Percentiles rank a stretch among this genome's conserved stretches.
These are phyloP conservation scores for Myrmaecium sp. DNA, from an alignment of 2,329 filamentous ascomycete species.

Conservation along the genomic window DNA sequence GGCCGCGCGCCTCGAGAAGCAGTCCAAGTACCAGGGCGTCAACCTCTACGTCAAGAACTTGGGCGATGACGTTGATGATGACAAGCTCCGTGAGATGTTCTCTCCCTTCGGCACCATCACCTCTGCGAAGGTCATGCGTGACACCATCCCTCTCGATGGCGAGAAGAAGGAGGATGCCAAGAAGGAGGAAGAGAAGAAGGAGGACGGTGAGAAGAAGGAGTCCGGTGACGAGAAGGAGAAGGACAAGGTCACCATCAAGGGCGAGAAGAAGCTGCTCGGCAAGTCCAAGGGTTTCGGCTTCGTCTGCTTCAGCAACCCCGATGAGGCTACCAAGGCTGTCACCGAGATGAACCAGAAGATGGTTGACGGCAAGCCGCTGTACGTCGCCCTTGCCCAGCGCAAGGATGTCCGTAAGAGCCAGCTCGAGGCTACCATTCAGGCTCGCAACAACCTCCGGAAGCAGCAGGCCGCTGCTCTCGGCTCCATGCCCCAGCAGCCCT, in stretches of 20 bases:
- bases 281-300: constrained; percentile 99
- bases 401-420: constrained; percentile 99
- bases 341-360: constrained; percentile 99
- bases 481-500: constrained; percentile 62
- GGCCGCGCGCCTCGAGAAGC: constrained; percentile 92
- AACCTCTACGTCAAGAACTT: constrained; percentile 99
- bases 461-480: constrained; percentile 88
- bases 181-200: constrained; percentile 29
- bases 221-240: constrained; percentile 42
- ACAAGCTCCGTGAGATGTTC: constrained; percentile 92
- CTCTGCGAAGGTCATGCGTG: constrained; percentile 98
- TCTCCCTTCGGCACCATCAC: constrained; percentile 85
- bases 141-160: constrained; percentile 41
- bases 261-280: constrained; percentile 53
- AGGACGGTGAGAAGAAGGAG: constrained; percentile 33
- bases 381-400: constrained; percentile 94
- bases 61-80: constrained; percentile 90
- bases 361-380: constrained; percentile 90
- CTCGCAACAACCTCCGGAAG: constrained; percentile 95
- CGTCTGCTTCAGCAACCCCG: constrained; percentile 98
- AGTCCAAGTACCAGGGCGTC: constrained; percentile 97
- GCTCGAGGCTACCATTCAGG: constrained; percentile 97
- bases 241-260: constrained; percentile 35
- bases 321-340: constrained; percentile 97
- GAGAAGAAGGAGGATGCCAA: constrained; percentile 28